phyloP scores from a whole-genome alignment of 495 filamentous ascomycete genomes.

The Terfezia claveryi region DNA sequence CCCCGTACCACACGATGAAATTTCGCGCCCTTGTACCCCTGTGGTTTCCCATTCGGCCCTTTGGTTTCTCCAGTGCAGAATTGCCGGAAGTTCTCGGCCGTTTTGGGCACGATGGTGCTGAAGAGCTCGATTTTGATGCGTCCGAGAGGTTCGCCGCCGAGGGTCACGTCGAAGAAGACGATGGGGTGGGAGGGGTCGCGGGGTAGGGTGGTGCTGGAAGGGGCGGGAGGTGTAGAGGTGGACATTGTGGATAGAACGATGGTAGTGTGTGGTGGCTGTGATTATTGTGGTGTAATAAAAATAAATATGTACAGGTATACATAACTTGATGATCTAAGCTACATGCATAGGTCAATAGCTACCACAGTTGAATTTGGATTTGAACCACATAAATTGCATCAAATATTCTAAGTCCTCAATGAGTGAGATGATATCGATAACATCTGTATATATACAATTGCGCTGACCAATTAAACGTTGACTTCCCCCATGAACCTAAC shows the following conservation, averaged over 20 bases:
- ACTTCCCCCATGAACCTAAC: too few species aligned
- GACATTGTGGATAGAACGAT: neutral
- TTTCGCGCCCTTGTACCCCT: slow-evolving; percentile 84
- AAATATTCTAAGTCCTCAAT: too few species aligned
- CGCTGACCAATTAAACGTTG: too few species aligned
- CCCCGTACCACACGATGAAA: slow-evolving; percentile 74
- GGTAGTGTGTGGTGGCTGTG: neutral
- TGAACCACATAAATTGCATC: too few species aligned
- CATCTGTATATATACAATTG: too few species aligned
- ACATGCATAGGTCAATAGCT: too few species aligned
- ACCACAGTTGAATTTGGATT: too few species aligned
- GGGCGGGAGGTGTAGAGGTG: slow-evolving; percentile 5
- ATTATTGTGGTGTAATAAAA: neutral
- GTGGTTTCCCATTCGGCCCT: slow-evolving; percentile 51
- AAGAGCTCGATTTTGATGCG: slow-evolving; percentile 89
- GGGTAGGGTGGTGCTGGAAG: neutral
- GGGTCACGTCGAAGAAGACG: slow-evolving; percentile 84
- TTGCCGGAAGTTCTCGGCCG: slow-evolving; percentile 91
- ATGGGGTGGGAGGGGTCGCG: slow-evolving; percentile 8
- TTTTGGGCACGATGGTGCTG: slow-evolving; percentile 58
- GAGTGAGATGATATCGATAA: too few species aligned
- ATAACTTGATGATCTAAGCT: too few species aligned
- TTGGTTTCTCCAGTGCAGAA: slow-evolving; percentile 92
- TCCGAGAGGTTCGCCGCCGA: slow-evolving; percentile 86
- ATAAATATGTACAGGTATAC: too few species aligned